These are phyloP conservation scores for Dictyostelium intermedium DNA, from an alignment of 78 protist genomes.

Conservation along the genomic window DNA sequence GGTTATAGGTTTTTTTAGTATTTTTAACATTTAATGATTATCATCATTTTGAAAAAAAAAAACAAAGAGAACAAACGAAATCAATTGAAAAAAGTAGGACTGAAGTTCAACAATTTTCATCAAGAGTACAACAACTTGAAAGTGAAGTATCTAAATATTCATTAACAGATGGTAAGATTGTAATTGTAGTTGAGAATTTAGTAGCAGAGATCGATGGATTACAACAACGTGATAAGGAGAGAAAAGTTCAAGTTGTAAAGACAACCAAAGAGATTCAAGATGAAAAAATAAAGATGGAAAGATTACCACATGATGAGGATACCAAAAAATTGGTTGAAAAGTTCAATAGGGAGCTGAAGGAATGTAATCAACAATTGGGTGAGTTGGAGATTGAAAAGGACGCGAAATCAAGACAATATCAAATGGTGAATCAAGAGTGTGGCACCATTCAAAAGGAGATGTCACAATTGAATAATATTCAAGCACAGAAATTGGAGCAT, in stretches of 20 bases:
- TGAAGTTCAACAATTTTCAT: background rate
- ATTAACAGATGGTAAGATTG: background rate
- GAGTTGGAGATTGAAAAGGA: background rate
- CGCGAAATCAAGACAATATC: background rate
- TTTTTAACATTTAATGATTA: too few relatives aligned
- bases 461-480: background rate
- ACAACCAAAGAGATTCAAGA: background rate
- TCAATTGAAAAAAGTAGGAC: background rate
- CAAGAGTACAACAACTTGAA: background rate
- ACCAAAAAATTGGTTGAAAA: background rate
- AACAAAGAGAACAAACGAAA: background rate
- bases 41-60: too few relatives aligned
- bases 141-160: background rate
- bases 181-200: background rate
- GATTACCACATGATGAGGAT: slow-evolving; percentile 30
- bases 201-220: background rate
- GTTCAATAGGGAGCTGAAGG: background rate
- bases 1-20: too few relatives aligned
- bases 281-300: background rate
- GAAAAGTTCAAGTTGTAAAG: background rate
- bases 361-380: background rate
- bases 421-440: background rate
- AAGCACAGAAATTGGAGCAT: background rate
- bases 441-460: background rate
- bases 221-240: background rate